These are phyloP conservation scores for Eucalyptus albens DNA, from an alignment of 345 rosid genomes.

Conservation along the genomic window DNA sequence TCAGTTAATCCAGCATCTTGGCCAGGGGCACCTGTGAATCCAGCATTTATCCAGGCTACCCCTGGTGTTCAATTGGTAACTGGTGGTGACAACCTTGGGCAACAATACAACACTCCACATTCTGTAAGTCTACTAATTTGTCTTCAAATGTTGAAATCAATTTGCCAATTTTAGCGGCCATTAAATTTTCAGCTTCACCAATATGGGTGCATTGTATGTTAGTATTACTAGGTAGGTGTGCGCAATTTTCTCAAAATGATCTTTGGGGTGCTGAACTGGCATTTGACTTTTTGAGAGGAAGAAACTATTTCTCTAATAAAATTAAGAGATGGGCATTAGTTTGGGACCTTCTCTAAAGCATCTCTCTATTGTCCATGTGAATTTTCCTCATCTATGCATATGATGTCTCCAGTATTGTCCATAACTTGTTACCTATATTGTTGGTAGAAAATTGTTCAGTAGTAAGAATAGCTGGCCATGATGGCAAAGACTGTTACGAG, in stretches of 20 bases:
- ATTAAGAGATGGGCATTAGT: not conserved
- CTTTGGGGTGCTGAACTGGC: not conserved
- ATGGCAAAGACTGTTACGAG: not conserved
- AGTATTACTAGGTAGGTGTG: not conserved
- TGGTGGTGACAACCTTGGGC: slow-evolving; percentile 91
- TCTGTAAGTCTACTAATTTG: slow-evolving; percentile 40
- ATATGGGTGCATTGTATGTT: not conserved
- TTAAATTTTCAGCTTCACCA: not conserved
- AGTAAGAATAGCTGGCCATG: not conserved
- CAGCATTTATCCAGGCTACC: slow-evolving; percentile 88
- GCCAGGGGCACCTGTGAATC: slow-evolving; percentile 74
- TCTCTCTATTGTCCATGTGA: not conserved
- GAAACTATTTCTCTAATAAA: not conserved
- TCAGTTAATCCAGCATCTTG: slow-evolving; percentile 96
- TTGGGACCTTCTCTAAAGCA: not conserved
- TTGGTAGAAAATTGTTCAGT: not conserved
- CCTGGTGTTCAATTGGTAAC: slow-evolving; percentile 96
- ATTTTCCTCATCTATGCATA: not conserved
- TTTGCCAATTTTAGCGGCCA: not conserved
- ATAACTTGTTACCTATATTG: not conserved
- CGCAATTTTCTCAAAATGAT: not conserved
- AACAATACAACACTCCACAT: slow-evolving; percentile 89
- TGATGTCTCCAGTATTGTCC: not conserved
- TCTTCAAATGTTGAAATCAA: not conserved
- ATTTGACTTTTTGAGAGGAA: not conserved